These are phyloP conservation scores for Chaetomiaceae sp. DNA, from an alignment of 2,329 filamentous ascomycete species.

Conservation along the genomic window DNA sequence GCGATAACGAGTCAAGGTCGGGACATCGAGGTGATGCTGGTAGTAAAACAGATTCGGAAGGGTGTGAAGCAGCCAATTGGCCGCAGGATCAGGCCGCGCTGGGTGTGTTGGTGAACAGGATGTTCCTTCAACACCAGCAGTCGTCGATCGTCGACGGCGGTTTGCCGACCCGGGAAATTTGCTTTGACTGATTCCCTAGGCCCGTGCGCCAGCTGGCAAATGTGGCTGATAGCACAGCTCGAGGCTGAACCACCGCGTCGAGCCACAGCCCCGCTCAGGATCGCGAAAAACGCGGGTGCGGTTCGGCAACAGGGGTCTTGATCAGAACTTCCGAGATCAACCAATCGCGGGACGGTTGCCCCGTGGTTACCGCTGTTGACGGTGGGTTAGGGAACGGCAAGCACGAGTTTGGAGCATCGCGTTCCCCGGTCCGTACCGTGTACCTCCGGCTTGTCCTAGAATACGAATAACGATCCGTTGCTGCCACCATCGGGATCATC, in stretches of 20 bases:
- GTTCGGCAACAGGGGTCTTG: conserved; percentile 13
- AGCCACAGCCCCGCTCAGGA: conserved; percentile 22
- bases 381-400: conserved; percentile 24
- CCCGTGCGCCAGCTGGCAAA: conserved; percentile 3
- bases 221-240: conserved; percentile 15
- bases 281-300: conserved; percentile 27
- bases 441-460: conserved; percentile 22
- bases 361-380: conserved; percentile 54
- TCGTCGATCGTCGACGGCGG: conserved; percentile 1
- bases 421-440: conserved; percentile 22
- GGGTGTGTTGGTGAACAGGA: conserved; percentile 3
- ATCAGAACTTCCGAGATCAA: conserved; percentile 12
- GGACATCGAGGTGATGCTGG: conserved; percentile 10
- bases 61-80: conserved; percentile 14
- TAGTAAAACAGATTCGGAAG: background rate
- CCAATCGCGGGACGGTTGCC: conserved; percentile 53
- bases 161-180: conserved; percentile 20
- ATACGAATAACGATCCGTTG: background rate
- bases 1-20: conserved; percentile 4
- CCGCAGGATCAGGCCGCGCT: background rate
- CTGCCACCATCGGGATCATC: background rate
- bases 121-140: conserved; percentile 2
- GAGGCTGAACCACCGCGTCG: conserved; percentile 19
- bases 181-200: conserved; percentile 5
- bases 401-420: conserved; percentile 28